Evolutionary conservation across 345 rosid species (phyloP), one percentile per base, ranked within the genome.

Genomic region (Punica granatum): DNA sequence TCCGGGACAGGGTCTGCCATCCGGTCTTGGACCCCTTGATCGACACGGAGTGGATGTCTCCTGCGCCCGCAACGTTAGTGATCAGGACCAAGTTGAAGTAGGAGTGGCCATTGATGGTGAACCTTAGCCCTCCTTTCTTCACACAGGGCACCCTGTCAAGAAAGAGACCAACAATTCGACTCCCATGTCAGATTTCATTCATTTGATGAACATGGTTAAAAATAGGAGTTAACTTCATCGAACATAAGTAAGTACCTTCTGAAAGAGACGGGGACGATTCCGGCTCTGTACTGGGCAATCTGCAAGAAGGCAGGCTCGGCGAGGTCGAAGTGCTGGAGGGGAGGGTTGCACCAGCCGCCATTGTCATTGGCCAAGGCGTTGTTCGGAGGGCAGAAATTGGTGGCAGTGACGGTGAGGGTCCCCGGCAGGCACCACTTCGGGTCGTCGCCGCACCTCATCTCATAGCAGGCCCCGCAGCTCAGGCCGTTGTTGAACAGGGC

Each of bases 311-410:
- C 94, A 23, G 98, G 98, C 73, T 93, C 96, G 4, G 98, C 98
- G 77, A 93, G 44, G 75, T 93, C 98, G 21, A 93, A 93, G 77
- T 93, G 98, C 60, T 93, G 86, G 39, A 93, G 96, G 39, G 98
- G 98, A 73, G 98, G 97, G 68, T 93, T 93, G 78, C 98, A 93
- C 98, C 98, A 93, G 12, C 98, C 98, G 35, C 98, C 98, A 14
- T 93, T 89, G 78, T 85, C 86, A 12, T 90, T 93, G 12, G 97
- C 12, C 53, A 82, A 71, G 16, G 84, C 94, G 0, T 6, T 6
- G 84, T 93, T 93, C 0, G 98, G 98, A 6, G 98, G 98, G 69
- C 98, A 89, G 77, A 87, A 86, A 78, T 89, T 89, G 44, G 96
- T 89, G 48, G 96, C 92, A 5, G 96, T 89, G 72, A 89, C 92